Evolutionary conservation across 1,139 yeast genomes (phyloP).

Genomic region (Pichia sp.): DNA sequence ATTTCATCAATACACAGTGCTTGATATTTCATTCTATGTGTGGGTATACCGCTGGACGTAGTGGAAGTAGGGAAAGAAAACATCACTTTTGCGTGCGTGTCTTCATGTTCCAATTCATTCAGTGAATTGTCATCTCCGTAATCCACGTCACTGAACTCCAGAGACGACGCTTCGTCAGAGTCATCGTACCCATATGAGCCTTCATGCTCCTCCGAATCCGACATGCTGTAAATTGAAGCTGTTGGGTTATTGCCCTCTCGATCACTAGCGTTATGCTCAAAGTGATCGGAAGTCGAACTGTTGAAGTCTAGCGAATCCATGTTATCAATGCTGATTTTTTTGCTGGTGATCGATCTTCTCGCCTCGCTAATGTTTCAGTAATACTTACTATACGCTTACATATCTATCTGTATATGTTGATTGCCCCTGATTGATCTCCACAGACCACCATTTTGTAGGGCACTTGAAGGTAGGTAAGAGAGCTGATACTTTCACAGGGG

Average conservation of each 20-base stretch:
- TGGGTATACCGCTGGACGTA: constrained; percentile 23
- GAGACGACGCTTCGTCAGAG: constrained; percentile 13
- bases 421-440: constrained; percentile 58
- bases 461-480: constrained; percentile 40
- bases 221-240: not conserved
- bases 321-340: not conserved
- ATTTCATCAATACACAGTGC: constrained; percentile 27
- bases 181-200: constrained; percentile 4
- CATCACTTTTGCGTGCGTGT: constrained; percentile 10
- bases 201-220: not conserved
- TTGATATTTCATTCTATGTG: constrained; percentile 30
- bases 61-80: constrained; percentile 21
- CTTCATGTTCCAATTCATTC: constrained; percentile 13
- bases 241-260: too few relatives aligned
- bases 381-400: not conserved
- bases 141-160: constrained; percentile 5
- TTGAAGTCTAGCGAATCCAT: constrained; percentile 2
- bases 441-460: constrained; percentile 63
- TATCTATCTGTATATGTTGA: constrained; percentile 42
- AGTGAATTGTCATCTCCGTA: constrained; percentile 1
- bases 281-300: not conserved
- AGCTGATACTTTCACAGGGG: constrained; percentile 50
- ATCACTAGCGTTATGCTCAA: not conserved
- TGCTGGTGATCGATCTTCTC: not conserved
- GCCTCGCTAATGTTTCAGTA: not conserved